Evolutionary conservation across 441 rosid species (phyloP), one percentile per base, ranked within the genome.

Genomic region (Syzygium malaccense): DNA sequence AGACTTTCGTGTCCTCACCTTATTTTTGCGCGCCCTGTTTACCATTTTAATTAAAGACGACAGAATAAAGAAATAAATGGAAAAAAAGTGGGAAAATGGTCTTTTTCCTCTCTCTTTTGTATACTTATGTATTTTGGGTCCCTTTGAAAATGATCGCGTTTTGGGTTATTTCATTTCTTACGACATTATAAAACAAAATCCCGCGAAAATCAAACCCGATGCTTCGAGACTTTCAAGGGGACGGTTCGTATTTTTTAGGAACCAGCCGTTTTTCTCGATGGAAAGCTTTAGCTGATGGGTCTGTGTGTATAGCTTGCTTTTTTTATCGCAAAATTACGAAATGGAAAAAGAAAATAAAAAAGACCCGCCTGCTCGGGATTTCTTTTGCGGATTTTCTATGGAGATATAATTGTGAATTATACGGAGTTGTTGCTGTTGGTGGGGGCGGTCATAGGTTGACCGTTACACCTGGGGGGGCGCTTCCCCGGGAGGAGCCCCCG

Each of bases 401-500:
- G n/a, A 20, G n/a, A 64, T 14, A 53, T 32, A 30, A 55, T 49
- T 51, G 33, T 20, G 85, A 37, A 80, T 90, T 55, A 84, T 87
- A 90, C 90, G 88, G 9, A 45, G 48, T 7, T 45, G 87, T 88
- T 88, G 92, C 56, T 64, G 92, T 89, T 89, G 92, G 89, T 89
- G 92, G 8, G 32, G 68, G 28, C 33, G 14, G 90, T 89, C 89
- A 86, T 71, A 5, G 68, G 91, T 89, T 90, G 94, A 91, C 93
- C 91, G 89, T 90, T 91, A 91, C 93, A 90, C 92, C 90, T 93
- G 93, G 95, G 48, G 8, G 48, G 8, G 91, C 51, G 28, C 28
- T 41, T 53, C 57, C 41, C 64, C 86, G 57, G 86, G 71, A 15
- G 41, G 14, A 10, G 57, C 33, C 33, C 13, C 37, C 87, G 88